Conservation (phyloP, 1,284 basidiomycete genomes). For the Athelia psychrophila region DNA sequence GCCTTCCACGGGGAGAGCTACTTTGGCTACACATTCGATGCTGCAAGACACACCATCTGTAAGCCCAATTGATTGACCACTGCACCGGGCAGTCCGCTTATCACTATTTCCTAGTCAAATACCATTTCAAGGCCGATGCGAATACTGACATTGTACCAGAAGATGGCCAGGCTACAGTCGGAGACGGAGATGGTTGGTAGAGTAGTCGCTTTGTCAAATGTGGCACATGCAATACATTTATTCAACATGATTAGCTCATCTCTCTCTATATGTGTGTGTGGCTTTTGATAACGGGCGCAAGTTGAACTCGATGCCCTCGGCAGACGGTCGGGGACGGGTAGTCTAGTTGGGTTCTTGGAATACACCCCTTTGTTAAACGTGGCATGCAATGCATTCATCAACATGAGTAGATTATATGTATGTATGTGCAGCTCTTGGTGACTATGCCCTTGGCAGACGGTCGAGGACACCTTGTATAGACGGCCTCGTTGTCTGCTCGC, state of each 20-base stretch:
- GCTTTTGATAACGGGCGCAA: no score
- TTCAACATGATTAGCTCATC: no score
- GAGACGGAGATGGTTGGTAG: not conserved
- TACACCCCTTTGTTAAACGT: no score
- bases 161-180: not conserved
- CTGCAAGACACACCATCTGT: conserved; percentile 31
- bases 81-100: not conserved
- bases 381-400: no score
- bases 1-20: conserved; percentile 32
- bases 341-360: no score
- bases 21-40: conserved; percentile 34
- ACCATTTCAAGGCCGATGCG: conserved; percentile 6
- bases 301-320: no score
- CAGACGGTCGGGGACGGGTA: no score
- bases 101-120: conserved; percentile 1
- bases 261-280: no score
- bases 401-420: no score
- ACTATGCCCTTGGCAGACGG: not conserved
- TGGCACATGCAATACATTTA: no score
- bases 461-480: conserved; percentile 37
- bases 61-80: conserved; percentile 5
- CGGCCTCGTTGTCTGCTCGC: conserved; percentile 32
- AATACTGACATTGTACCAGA: conserved; percentile 2
- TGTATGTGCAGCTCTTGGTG: no score
- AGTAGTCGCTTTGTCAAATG: no score